A percentile compares a stretch with the other conserved stretches of the same genome.
These are phyloP conservation scores for Dipteronia dyeriana DNA, from an alignment of 345 rosid genomes.

Conservation along the genomic window DNA sequence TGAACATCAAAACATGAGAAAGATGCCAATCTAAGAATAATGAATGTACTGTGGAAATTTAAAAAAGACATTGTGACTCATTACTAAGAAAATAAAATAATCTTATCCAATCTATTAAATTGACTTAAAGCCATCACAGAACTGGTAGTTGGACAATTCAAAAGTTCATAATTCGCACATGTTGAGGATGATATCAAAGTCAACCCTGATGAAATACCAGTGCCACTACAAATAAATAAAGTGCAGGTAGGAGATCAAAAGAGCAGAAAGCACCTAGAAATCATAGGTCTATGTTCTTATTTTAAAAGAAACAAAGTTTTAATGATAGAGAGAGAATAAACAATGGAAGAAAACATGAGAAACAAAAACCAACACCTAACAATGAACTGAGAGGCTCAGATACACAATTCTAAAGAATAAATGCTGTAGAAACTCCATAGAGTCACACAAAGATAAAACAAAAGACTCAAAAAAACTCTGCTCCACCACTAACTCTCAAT, in stretches of 20 bases:
- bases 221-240: not conserved
- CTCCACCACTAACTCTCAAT: too few relatives aligned
- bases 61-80: not conserved
- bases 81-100: not conserved
- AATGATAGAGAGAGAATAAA: not conserved
- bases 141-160: not conserved
- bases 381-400: not conserved
- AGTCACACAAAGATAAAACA: too few relatives aligned
- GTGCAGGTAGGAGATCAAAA: slow-evolving; percentile 1
- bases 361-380: not conserved
- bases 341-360: not conserved
- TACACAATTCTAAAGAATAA: not conserved
- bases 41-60: not conserved
- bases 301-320: not conserved
- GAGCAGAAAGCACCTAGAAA: not conserved
- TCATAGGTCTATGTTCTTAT: not conserved
- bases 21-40: slow-evolving; percentile 2
- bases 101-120: slow-evolving; percentile 3
- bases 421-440: too few relatives aligned
- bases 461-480: too few relatives aligned
- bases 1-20: slow-evolving; percentile 28
- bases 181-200: not conserved
- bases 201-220: not conserved
- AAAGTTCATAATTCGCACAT: not conserved
- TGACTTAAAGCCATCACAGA: not conserved